Conservation (phyloP, 805 yeast species). For the Saturnispora serradocipensis region DNA sequence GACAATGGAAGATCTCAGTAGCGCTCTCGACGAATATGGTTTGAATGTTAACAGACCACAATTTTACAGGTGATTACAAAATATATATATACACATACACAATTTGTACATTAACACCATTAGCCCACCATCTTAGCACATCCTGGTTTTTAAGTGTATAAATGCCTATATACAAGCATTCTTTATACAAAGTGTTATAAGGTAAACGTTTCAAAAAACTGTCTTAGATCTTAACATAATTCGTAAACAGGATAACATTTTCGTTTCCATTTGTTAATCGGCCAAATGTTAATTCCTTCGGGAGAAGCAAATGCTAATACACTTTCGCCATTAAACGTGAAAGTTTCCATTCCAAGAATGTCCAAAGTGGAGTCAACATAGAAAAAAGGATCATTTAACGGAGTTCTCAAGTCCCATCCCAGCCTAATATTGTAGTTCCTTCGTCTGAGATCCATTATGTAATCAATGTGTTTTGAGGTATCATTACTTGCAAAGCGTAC, state of each 20-base stretch:
- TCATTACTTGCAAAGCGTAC: not conserved
- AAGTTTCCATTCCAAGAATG: conserved; percentile 55
- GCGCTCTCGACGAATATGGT: conserved; percentile 81
- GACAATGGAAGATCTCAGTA: conserved; percentile 87
- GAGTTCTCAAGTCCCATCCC: conserved; percentile 2
- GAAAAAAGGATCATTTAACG: conserved; percentile 15
- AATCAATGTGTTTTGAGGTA: not conserved
- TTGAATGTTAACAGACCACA: conserved; percentile 85
- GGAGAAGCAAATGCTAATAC: conserved; percentile 53
- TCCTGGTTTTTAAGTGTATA: not conserved
- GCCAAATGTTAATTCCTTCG: conserved; percentile 63
- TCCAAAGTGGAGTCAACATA: conserved; percentile 29
- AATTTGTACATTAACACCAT: not conserved
- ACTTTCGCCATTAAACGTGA: conserved; percentile 35
- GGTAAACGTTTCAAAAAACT: not conserved
- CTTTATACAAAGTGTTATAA: not conserved
- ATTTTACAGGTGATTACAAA: conserved; percentile 52
- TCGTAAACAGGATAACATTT: conserved; percentile 50
- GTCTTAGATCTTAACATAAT: conserved; percentile 28
- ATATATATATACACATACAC: not conserved
- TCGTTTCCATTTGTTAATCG: conserved; percentile 54
- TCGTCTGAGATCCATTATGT: not conserved
- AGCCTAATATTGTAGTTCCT: not conserved
- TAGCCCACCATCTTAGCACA: not conserved
- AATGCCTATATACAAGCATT: not conserved